Evolutionary conservation across 2,329 filamentous ascomycete genomes (phyloP), one percentile per base, ranked within the genome.

Genomic region (Clarireedia homoeocarpa): DNA sequence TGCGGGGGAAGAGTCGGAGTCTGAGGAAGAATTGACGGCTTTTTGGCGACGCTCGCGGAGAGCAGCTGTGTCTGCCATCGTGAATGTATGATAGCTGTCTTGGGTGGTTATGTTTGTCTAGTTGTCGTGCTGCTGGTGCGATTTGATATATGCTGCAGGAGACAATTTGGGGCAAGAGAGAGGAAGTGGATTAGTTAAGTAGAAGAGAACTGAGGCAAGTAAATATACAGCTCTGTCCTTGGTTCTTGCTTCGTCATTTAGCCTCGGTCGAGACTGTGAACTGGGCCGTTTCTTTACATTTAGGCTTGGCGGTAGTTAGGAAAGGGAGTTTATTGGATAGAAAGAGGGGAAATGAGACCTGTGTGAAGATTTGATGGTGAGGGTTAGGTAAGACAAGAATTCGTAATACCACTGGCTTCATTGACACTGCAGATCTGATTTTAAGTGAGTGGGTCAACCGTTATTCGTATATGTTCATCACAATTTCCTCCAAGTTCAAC

Each of bases 71-170:
- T 51, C 39, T 30, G 53, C 30, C 53, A 56, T 56, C 6, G n/a
- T 42, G 30, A 10, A 36, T 27, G 26, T 14, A 17, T n/a, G 10
- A 4, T 14, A 47, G 27, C 27, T 30, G 27, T 30, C 15, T 20
- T 14, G 4, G 17, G n/a, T 6, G 20, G 6, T 49, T 15, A 2
- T 30, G 26, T 7, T 51, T 4, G 71, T 2, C 61, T 63, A 5
- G 12, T 48, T n/a, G 20, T 5, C 10, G 46, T 30, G 27, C 3
- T 30, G 9, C 27, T 30, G 20, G 2, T 20, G 10, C 3, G 27
- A 30, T 7, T 7, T 30, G 7, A 30, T 10, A 30, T 30, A 4
- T 30, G 27, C 27, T 30, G 27, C 27, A 30, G 27, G 9, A 30
- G 27, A 30, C 27, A 30, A 38, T 24, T 7, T 30, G n/a, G 4